Conservation (phyloP, 2,329 filamentous ascomycete species). For the Penicillium sp. region DNA sequence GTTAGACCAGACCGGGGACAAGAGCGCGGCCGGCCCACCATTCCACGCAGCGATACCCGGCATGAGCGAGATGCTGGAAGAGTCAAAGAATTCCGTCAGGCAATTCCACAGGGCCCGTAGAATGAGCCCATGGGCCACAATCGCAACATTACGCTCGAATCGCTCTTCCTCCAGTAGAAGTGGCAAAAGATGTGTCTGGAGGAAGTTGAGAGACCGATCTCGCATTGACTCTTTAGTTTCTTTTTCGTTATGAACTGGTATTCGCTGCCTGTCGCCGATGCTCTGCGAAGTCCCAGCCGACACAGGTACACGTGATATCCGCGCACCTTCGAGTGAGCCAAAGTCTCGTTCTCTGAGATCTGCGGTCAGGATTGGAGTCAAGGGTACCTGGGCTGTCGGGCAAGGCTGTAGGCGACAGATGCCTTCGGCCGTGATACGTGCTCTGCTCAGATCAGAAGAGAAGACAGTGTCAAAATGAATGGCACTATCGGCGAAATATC, state of each 20-base stretch:
- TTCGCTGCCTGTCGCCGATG: conserved; percentile 1
- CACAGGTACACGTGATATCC: conserved; percentile 12
- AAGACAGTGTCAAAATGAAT: conserved; percentile 66
- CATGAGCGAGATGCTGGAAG: conserved; percentile 39
- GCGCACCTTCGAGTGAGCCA: conserved; percentile 35
- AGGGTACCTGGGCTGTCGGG: not conserved
- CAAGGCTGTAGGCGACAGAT: conserved; percentile 17
- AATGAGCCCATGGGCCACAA: conserved; percentile 82
- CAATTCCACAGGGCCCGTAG: conserved; percentile 62
- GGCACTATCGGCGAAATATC: conserved; percentile 58
- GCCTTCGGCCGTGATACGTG: conserved; percentile 46
- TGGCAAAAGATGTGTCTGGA: conserved; percentile 58
- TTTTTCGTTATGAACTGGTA: conserved; percentile 48
- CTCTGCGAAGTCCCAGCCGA: not conserved
- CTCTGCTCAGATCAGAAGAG: conserved; percentile 70
- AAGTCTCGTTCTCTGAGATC: conserved; percentile 38
- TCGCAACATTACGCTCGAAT: conserved; percentile 47
- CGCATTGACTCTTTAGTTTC: conserved; percentile 66
- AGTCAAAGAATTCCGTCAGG: conserved; percentile 52
- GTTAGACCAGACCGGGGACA: conserved; percentile 58
- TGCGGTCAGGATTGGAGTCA: conserved; percentile 13
- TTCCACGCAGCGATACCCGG: conserved; percentile 2
- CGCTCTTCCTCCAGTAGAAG: conserved; percentile 39
- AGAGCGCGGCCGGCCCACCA: conserved; percentile 40
- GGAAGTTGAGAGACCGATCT: conserved; percentile 57